Evolutionary conservation across 2,329 filamentous ascomycete species (phyloP), one percentile per base, ranked within the genome.

Genomic region (Ceratocystis destructans): DNA sequence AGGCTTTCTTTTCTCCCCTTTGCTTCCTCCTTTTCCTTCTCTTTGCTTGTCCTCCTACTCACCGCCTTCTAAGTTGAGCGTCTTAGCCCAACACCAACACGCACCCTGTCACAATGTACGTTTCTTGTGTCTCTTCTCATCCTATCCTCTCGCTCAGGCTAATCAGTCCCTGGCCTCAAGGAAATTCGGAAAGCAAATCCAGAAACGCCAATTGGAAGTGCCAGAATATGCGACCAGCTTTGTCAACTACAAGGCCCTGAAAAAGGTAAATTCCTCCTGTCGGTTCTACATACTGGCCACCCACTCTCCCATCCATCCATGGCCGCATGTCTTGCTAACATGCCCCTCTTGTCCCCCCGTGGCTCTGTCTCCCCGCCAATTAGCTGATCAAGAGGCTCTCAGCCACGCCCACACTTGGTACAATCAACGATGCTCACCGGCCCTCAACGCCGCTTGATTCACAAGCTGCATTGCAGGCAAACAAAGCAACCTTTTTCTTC

Each of bases 101-200:
- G 10, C 15, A 17, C 15, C 33, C 55, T 33, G 55, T 8, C 55
- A 59, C 55, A 28, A 59, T 59, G 55, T 59, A 59, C 17, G 55
- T 53, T 10, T 10, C 48, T 10, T 37, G 15, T n/a, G 59, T 20
- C 33, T 62, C 22, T n/a, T 22, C 59, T 62, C 33, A 5, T 45
- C n/a, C 59, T 15, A 17, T 20, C 31, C 55, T 7, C 55, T 7
- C 2, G 8, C 17, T 45, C 20, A 62, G 61, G 61, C 61, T 64
- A 55, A 64, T 41, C 31, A 20, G 45, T 37, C 37, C 20, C 41
- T 33, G 28, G 28, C 22, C 20, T 45, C 6, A 67, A 99, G 93
- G 94, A 99, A 99, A 84, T 99, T 99, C 80, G 94, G 94, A 77
- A 99, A 99, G 82, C 90, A 96, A 76, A 96, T 99, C 71, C 94